Base-by-base conservation (phyloP, 176 grass and related monocot species). In the Lolium multiflorum region DNA sequence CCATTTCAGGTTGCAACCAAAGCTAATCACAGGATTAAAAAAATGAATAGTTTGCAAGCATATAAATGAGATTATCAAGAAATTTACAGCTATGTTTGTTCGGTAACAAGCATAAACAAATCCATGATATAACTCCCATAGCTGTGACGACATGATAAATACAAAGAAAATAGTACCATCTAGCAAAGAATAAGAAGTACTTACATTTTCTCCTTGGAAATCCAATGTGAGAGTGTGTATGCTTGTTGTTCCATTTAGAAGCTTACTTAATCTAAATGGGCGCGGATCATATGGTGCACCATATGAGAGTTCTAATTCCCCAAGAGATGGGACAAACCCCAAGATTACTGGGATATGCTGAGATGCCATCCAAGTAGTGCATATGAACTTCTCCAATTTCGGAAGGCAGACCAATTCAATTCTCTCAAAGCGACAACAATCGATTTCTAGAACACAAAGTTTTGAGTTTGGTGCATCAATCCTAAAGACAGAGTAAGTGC, bases 391-490 rank as follows among this genome's bases (percentile, higher is more conserved):
- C 80, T 39, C 65, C 4, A 82, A 3, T 54, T 82, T 82, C 1
- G 80, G 65, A n/a, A 82, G 80, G 31, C 49, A 71, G 6, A 22
- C 11, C 7, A 82, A 14, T 10, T 82, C 64, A 2, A 82, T 2
- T 39, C 8, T 71, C 64, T 22, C 12, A 24, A 56, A 71, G 48
- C 0, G 0, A 22, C 80, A 82, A 1, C 0, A 16, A 3, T 2
- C 0, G 7, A 71, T 13, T n/a, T 41, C 31, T 7, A 82, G 12
- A 16, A 7, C 7, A 44, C 12, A 4, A 0, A 82, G 25, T n/a
- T 71, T 56, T 11, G 64, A 71, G 20, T 71, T 71, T 71, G 80
- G 80, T 15, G 49, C 49, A 71, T 82, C 20, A 6, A 77, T 77
- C 28, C 55, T 78, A 35, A 16, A 78, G 3, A 21, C 0, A 38